Base-by-base conservation (phyloP, 129 eudicot genomes). In the Daucus carota region DNA sequence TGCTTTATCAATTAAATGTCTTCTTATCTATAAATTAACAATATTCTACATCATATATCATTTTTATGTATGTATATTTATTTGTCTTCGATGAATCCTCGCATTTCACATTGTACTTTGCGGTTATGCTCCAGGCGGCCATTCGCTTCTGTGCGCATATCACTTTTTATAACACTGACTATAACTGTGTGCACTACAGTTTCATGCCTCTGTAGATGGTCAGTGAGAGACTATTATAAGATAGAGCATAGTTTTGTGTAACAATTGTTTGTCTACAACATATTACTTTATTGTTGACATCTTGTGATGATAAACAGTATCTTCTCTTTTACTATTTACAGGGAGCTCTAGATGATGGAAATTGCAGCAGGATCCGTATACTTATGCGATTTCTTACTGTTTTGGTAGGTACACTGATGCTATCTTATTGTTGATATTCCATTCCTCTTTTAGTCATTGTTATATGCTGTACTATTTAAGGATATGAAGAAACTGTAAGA, bases 381-480 rank as follows among this genome's bases (percentile, higher is more conserved):
- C 80, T 82, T 41, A 52, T 94, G 93, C 91, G 98, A 45, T 94
- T 94, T 79, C 70, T 91, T 62, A 94, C 98, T 72, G 98, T 74
- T 82, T 78, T 94, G 96, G 98, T 93, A 88, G 46, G 88, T 66
- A 31, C n/a, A 4, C 57, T 52, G 59, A 72, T 46, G 69, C 43
- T 43, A 48, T 29, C 14, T 70, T 48, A 8, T 9, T 48, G 14
- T 54, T 22, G 26, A 6, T 54, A n/a, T 54, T 18, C 20, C 28
- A 54, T 15, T 12, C 7, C 18, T 13, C 20, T 1, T 46, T 2
- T 46, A 46, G 16, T 17, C 54, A 46, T 5, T 46, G 54, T 46
- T 46, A 46, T 8, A 6, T 46, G 54, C 15, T 46, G 54, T 46
- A 46, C 18, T 46, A 5, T 46, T 46, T 40, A 40, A 40, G 43